These are phyloP conservation scores for Chenopodium quinoa DNA, from an alignment of 148 eudicot genomes.

Conservation along the genomic window DNA sequence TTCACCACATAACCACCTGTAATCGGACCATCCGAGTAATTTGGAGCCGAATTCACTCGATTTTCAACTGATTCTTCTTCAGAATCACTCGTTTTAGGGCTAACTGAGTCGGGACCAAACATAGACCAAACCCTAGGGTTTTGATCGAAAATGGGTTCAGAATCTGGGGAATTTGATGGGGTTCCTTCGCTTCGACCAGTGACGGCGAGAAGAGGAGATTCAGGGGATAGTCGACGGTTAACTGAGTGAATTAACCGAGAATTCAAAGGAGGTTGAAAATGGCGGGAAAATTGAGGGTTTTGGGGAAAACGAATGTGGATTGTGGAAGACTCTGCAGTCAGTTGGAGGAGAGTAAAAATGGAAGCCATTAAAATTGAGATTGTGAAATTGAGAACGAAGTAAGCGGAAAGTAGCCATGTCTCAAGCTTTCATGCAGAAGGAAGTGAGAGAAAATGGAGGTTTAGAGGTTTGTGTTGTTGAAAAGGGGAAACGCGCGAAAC, in stretches of 20 bases:
- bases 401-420: slow-evolving; percentile 52
- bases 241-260: slow-evolving; percentile 25
- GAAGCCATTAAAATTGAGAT: slow-evolving; percentile 15
- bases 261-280: slow-evolving; percentile 18
- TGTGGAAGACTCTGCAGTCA: neutral
- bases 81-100: slow-evolving; percentile 14
- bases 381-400: slow-evolving; percentile 32
- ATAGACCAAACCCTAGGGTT: slow-evolving; percentile 27
- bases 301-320: neutral
- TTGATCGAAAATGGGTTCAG: neutral
- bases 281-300: slow-evolving; percentile 38
- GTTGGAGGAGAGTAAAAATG: slow-evolving; percentile 10
- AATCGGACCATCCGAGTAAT: neutral
- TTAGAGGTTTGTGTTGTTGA: neutral
- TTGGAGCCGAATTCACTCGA: neutral
- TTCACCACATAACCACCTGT: slow-evolving; percentile 22
- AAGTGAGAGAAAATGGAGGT: slow-evolving; percentile 20
- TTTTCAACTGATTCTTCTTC: slow-evolving; percentile 10
- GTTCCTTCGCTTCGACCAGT: neutral
- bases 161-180: slow-evolving; percentile 18
- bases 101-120: slow-evolving; percentile 21
- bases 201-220: slow-evolving; percentile 24
- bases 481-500: slow-evolving; percentile 10
- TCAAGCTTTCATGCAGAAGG: slow-evolving; percentile 35
- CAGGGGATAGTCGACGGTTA: slow-evolving; percentile 15